Evolutionary conservation across 306 rosid species (phyloP), one percentile per base, ranked within the genome.

Genomic region (Trifolium subterraneum): DNA sequence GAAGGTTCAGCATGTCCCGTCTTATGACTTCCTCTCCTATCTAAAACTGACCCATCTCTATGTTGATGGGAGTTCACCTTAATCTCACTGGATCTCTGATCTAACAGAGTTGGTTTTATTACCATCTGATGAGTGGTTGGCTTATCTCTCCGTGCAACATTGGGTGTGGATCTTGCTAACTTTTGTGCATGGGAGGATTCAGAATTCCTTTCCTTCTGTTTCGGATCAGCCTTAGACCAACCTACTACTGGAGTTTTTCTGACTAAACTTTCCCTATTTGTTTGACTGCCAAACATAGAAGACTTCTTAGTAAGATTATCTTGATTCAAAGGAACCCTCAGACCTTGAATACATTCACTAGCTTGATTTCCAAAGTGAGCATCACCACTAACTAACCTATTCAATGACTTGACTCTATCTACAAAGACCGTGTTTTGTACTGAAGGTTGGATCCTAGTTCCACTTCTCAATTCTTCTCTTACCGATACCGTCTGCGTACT

Each of bases 301-400:
- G 85, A 61, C 56, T 55, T 83, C 50, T 12, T 61, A 36, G 39
- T 51, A 19, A 71, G 35, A 41, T 58, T 47, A 54, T 66, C 71
- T 48, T 48, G 81, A 72, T 64, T 65, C 35, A 68, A 48, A 54
- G 89, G 83, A 31, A 92, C 80, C 81, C 90, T 81, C 13, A 85
- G 75, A 14, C 92, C 90, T 0, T 78, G 88, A 22, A 90, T 84
- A 60, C 68, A 79, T 16, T 86, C 79, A 27, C 84, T 73, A 13
- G 70, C 35, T 39, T 72, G 77, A 70, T 70, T 77, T 51, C 35
- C 20, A 47, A 72, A 67, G 41, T 63, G n/a, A 61, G 56, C 61
- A 29, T 74, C 55, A 50, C 61, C 36, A 19, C 74, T 68, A 11
- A 16, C 70, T 61, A 71, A 56, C 62, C 47, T 65, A 25, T 74